Conservation (phyloP, 306 rosid species). For the Quillaja saponaria region DNA sequence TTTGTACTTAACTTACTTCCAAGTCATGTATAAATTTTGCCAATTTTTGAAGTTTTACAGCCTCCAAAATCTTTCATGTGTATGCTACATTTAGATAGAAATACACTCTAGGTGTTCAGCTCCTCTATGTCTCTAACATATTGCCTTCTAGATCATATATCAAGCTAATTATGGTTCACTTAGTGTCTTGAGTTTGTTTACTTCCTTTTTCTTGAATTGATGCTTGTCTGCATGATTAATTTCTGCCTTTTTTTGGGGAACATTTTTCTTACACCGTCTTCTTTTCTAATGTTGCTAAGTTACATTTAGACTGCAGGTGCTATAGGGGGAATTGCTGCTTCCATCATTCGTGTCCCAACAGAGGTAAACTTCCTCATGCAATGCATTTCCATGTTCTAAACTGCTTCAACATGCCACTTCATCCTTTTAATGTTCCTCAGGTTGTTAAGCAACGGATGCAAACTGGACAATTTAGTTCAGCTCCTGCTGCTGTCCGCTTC, state of each 20-base stretch:
- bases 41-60: no score
- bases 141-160: no score
- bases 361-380: conserved; percentile 49
- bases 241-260: not conserved
- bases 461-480: conserved; percentile 43
- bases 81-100: no score
- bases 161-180: no score
- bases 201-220: no score
- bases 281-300: conserved; percentile 38
- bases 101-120: no score
- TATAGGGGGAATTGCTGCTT: conserved; percentile 72
- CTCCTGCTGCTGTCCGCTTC: conserved; percentile 36
- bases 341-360: conserved; percentile 80
- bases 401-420: conserved; percentile 31
- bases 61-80: no score
- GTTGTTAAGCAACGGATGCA: conserved; percentile 64
- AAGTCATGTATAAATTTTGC: no score
- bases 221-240: not conserved
- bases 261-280: not conserved
- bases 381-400: not conserved
- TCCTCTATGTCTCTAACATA: no score
- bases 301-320: conserved; percentile 75
- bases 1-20: no score
- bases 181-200: no score
- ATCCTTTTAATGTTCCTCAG: conserved; percentile 39